Conservation (phyloP, 2,329 filamentous ascomycete species). For the Geoglossum cookeanum region DNA sequence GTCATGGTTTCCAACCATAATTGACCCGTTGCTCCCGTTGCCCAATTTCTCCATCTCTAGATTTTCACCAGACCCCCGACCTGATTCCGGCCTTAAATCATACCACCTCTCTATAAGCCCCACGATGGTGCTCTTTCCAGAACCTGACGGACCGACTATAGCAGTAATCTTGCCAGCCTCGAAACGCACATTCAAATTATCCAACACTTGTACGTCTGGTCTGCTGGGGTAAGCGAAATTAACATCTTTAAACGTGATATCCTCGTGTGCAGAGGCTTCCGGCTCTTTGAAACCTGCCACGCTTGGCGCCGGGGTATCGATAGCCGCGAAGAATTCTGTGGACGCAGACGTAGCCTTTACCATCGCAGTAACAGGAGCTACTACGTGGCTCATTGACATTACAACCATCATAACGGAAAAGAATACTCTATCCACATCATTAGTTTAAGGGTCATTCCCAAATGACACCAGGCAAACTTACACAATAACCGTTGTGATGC, state of each 20-base stretch:
- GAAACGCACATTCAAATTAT: constrained; percentile 46
- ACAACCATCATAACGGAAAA: constrained; percentile 1
- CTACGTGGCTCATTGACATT: not conserved
- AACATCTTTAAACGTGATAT: constrained; percentile 52
- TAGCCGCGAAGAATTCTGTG: not conserved
- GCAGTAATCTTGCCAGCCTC: constrained; percentile 52
- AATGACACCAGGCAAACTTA: not conserved
- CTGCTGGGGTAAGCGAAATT: constrained; percentile 63
- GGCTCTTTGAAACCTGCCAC: not conserved
- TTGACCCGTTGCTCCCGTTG: constrained; percentile 34
- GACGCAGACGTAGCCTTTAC: not conserved
- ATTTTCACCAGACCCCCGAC: constrained; percentile 18
- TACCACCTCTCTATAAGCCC: constrained; percentile 69
- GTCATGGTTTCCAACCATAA: constrained; percentile 43
- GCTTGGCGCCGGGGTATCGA: not conserved
- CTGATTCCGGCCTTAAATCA: constrained; percentile 48
- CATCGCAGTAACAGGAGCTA: not conserved
- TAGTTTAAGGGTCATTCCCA: not conserved
- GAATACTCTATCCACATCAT: not conserved
- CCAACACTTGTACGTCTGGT: constrained; percentile 39
- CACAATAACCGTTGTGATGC: not conserved
- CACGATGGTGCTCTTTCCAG: constrained; percentile 72
- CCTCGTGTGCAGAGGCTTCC: constrained; percentile 24
- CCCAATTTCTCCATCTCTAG: constrained; percentile 40
- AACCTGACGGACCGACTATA: constrained; percentile 67